Base-by-base conservation (phyloP, 257 asterid species). In the Catharanthus roseus region DNA sequence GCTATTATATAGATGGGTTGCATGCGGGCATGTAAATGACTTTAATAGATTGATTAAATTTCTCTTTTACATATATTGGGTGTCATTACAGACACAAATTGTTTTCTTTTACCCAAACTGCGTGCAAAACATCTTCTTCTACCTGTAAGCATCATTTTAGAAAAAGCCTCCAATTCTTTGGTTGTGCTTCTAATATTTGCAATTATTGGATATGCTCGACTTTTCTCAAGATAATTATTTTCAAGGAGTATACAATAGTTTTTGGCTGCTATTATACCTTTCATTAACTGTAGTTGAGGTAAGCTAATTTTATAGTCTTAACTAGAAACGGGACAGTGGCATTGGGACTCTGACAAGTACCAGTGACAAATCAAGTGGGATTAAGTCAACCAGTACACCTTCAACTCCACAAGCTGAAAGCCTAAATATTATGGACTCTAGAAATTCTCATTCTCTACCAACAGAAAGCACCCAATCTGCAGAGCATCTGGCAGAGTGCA, bases 351-450 rank as follows among this genome's bases (percentile, higher is more conserved):
- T 95, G 81, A 90, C 87, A 53, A 91, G 95, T 87, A 85, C 90
- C 45, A 95, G 97, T 77, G 99, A 90, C 67, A 95, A 81, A 86
- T 95, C 98, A 41, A 88, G 96, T 85, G 99, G 99, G 64, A 75
- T 88, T 77, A 91, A 91, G 82, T 89, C 97, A 56, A 78, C 84
- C 2, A 87, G 97, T 78, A 84, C 82, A 70, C 91, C 96, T 70
- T 91, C 99, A 73, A 95, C 97, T 60, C 95, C 99, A 79, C 92
- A 84, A 84, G 97, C 90, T 70, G 95, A 85, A 76, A 81, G 81
- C 76, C 73, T 78, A 13, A 91, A 87, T 82, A 77, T 79, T 75
- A 69, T 71, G 83, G 97, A 95, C 69, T 91, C 91, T 65, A 83
- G 89, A 70, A 76, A 82, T 75, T 85, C 93, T 74, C 84, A 78